Conservation (phyloP, 345 rosid species). For the Combretum micranthum region DNA sequence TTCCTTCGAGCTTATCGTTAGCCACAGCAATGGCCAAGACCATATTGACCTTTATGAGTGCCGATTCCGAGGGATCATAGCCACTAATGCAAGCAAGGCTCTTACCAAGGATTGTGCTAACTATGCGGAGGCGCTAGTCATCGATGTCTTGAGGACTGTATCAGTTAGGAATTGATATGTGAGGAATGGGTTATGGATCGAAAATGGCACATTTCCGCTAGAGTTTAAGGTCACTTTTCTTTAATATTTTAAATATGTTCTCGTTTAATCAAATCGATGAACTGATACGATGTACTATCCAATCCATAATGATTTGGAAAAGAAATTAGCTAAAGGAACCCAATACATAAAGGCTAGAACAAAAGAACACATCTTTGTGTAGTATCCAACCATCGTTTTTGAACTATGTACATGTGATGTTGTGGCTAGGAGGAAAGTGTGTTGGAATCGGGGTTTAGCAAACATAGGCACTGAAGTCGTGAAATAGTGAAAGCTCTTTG, state of each 20-base stretch:
- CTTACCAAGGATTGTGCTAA: conserved; percentile 38
- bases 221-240: conserved; percentile 26
- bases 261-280: too few relatives aligned
- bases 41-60: conserved; percentile 38
- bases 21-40: conserved; percentile 29
- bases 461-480: conserved; percentile 34
- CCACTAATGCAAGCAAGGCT: conserved; percentile 29
- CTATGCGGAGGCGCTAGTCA: conserved; percentile 30
- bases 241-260: too few relatives aligned
- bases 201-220: conserved; percentile 21
- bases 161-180: conserved; percentile 26
- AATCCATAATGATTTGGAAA: too few relatives aligned
- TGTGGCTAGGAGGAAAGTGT: conserved; percentile 35
- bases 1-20: conserved; percentile 23
- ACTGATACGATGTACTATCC: too few relatives aligned
- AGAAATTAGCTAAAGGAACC: too few relatives aligned
- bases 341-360: too few relatives aligned
- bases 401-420: background rate
- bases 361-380: too few relatives aligned
- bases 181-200: conserved; percentile 23
- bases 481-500: conserved; percentile 40
- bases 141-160: conserved; percentile 28
- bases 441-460: conserved; percentile 53
- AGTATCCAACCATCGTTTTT: too few relatives aligned
- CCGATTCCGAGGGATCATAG: conserved; percentile 27